Conservation (phyloP, 768 basidiomycete species). For the Kwoniella dendrophila region DNA sequence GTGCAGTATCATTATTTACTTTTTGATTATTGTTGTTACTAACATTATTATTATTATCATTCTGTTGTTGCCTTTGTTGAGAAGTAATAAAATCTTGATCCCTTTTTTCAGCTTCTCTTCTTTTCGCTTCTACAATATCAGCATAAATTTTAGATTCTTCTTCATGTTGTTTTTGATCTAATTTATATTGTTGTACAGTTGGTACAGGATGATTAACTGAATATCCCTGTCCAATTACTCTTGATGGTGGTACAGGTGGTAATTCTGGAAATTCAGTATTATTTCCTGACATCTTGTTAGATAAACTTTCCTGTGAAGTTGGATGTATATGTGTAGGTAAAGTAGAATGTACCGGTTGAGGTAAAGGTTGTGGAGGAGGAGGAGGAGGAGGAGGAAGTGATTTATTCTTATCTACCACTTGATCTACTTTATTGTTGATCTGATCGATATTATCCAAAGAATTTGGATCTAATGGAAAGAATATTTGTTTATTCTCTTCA, state of each 20-base stretch:
- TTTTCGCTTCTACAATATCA: slow-evolving; percentile 32
- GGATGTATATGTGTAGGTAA: not conserved
- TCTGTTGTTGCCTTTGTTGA: not conserved
- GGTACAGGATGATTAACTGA: slow-evolving; percentile 52
- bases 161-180: slow-evolving; percentile 38
- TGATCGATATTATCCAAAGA: not conserved
- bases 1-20: not conserved
- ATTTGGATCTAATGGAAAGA: slow-evolving; percentile 16
- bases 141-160: slow-evolving; percentile 49
- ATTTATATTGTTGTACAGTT: slow-evolving; percentile 54
- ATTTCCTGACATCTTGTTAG: too few relatives aligned
- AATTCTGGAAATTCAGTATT: slow-evolving; percentile 34
- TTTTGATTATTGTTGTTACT: not conserved
- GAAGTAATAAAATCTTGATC: too few relatives aligned
- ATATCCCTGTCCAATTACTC: slow-evolving; percentile 48
- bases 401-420: slow-evolving; percentile 9
- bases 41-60: not conserved
- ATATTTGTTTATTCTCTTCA: slow-evolving; percentile 22
- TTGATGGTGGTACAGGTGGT: slow-evolving; percentile 50
- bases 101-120: slow-evolving; percentile 32
- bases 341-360: not conserved
- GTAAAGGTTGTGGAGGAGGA: not conserved
- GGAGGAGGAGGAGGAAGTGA: slow-evolving; percentile 7
- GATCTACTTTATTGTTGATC: not conserved
- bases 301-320: not conserved